Evolutionary conservation across 306 rosid species (phyloP).

Genomic region (Cucumis sativus): Cucumber_9930_V3 NC_026657.2:13327001-13327500

Average conservation of each 20-base stretch:
- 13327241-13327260: background rate
- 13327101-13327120: background rate
- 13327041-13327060: background rate
- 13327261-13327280: background rate
- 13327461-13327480: background rate
- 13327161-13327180: background rate
- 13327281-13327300: slow-evolving; percentile 53
- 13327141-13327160: background rate
- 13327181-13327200: background rate
- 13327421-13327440: background rate
- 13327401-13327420: background rate
- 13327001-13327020: background rate
- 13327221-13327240: background rate
- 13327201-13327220: background rate
- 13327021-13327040: background rate
- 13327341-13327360: slow-evolving; percentile 47
- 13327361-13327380: no score
- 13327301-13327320: slow-evolving; percentile 76
- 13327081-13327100: background rate
- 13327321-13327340: slow-evolving; percentile 69
- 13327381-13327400: no score
- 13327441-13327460: background rate
- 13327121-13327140: background rate
- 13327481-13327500: background rate
- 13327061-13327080: background rate